Evolutionary conservation across 2,329 filamentous ascomycete genomes (phyloP).

Genomic region (Boeremia exigua): DNA sequence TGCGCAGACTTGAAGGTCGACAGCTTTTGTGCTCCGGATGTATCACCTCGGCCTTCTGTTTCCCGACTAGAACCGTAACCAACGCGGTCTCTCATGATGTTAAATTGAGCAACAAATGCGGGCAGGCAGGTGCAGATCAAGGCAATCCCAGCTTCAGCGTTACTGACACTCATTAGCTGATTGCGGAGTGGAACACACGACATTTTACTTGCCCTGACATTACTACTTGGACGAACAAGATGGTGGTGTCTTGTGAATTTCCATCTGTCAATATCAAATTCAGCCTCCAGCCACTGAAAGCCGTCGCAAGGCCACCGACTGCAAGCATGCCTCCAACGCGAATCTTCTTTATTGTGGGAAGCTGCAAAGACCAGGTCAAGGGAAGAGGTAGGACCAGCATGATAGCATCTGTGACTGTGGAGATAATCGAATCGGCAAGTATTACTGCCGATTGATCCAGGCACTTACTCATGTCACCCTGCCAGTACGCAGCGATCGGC

Average conservation of each 20-base stretch:
- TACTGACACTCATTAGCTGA: conserved; percentile 10
- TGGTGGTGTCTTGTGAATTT: conserved; percentile 8
- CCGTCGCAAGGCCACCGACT: conserved; percentile 38
- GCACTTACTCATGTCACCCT: conserved; percentile 29
- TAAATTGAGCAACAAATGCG: conserved; percentile 16
- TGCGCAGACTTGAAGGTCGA: conserved; percentile 10
- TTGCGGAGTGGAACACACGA: background rate
- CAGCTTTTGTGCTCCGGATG: background rate
- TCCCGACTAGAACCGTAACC: conserved; percentile 12
- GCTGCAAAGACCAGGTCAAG: conserved; percentile 39
- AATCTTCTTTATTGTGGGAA: conserved; percentile 40
- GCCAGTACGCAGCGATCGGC: conserved; percentile 32
- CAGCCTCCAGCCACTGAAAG: conserved; percentile 38
- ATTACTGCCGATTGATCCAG: conserved; percentile 44
- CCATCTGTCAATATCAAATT: conserved; percentile 20
- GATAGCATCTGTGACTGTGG: conserved; percentile 43
- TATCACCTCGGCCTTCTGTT: background rate
- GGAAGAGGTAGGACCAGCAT: conserved; percentile 46
- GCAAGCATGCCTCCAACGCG: conserved; percentile 42
- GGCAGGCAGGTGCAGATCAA: conserved; percentile 24
- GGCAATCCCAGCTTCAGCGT: conserved; percentile 21
- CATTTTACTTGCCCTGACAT: conserved; percentile 12
- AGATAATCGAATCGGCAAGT: conserved; percentile 41
- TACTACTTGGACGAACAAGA: conserved; percentile 16
- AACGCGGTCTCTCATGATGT: conserved; percentile 10